Conservation (phyloP, 768 basidiomycete genomes). For the Lentinula lateritia region DNA sequence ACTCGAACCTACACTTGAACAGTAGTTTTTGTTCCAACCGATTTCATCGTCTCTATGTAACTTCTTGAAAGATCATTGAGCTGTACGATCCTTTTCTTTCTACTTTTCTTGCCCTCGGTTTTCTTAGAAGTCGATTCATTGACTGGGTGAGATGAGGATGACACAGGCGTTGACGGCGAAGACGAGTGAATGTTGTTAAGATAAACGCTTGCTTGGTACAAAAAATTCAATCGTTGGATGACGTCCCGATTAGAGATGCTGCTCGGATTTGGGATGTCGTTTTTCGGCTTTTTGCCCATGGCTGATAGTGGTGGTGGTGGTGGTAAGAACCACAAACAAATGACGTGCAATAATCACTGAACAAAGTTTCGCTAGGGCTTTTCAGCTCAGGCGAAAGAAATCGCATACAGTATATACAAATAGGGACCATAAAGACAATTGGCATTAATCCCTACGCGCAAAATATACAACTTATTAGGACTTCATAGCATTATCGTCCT, state of each 20-base stretch:
- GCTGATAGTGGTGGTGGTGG: neutral
- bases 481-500: constrained; percentile 79
- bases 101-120: constrained; percentile 11
- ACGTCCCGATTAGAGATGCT: constrained; percentile 66
- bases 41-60: constrained; percentile 62
- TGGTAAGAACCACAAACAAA: neutral
- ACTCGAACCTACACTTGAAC: constrained; percentile 59
- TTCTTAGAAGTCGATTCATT: neutral
- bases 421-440: neutral
- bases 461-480: constrained; percentile 24
- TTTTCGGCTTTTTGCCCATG: constrained; percentile 70
- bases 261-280: constrained; percentile 50
- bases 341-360: neutral
- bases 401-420: neutral
- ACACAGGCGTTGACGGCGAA: neutral
- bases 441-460: neutral
- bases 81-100: constrained; percentile 23
- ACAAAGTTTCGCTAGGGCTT: too few species aligned
- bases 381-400: too few species aligned
- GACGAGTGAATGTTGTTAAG: constrained; percentile 34
- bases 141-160: neutral
- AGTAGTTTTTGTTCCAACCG: constrained; percentile 69
- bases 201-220: constrained; percentile 76
- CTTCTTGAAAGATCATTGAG: constrained; percentile 53
- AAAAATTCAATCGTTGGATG: constrained; percentile 78